Base-by-base conservation (phyloP, 2,329 filamentous ascomycete species). In the Truncatella angustata region DNA sequence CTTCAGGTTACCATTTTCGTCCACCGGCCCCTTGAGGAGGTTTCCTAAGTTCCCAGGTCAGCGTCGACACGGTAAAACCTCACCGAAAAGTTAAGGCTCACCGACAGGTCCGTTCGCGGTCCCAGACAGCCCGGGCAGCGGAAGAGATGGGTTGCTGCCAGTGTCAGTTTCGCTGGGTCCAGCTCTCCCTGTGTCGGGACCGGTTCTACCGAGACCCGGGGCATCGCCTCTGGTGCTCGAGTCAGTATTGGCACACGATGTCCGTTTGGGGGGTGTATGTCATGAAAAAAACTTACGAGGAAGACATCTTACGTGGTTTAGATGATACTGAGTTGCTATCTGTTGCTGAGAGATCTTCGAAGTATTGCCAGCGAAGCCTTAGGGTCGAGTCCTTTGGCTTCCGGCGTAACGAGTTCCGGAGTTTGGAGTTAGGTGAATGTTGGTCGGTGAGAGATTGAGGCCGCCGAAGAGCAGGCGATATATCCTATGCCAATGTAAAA, bases 1-100 rank as follows among this genome's bases (percentile, higher is more conserved):
- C 68, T 82, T 85, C 54, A 80, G 71, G 58, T 80, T 77, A 53
- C 82, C 81, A 48, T 81, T 71, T 28, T 79, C 76, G 56, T 83
- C 79, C 24, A 78, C 75, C 24, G 81, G 74, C 4, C 81, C 81
- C 65, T 80, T 81, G 60, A 85, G 76, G 30, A 84, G 74, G 58
- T 77, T 73, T 47, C 79, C 78, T 80, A 44, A 18, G 51, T 47
- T 49, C 28, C n/a, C 5, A 6, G 14, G 14, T 44, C 12, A 44
- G 32, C 21, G 35, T 54, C 36, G n/a, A n/a, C 24, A 40, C 20
- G 18, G 52, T 47, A 49, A 34, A 21, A 16, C 30, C 52, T 37
- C 10, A n/a, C 16, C 7, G 10, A 4, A 3, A 18, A 10, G 18
- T 10, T 39, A 12, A 4, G 9, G n/a, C 18, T 47, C 28, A 65